Evolutionary conservation across 2,329 filamentous ascomycete species (phyloP).

Genomic region (Aspergillus piperis): DNA sequence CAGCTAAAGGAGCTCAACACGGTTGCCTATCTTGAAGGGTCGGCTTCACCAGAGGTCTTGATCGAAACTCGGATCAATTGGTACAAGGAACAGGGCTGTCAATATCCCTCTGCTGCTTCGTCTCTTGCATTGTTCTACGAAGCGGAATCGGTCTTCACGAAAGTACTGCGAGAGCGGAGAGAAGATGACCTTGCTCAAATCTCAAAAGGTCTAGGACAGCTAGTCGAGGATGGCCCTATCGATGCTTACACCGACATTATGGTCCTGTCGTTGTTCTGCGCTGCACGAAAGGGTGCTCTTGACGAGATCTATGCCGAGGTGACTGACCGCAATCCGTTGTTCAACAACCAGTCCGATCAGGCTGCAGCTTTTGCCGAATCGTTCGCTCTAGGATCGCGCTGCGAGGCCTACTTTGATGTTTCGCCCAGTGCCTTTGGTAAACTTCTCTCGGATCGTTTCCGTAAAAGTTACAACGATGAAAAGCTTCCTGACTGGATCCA

Average conservation of each 20-base stretch:
- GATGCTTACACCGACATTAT: conserved; percentile 57
- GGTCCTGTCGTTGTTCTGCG: conserved; percentile 59
- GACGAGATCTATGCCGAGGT: conserved; percentile 66
- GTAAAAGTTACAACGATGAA: conserved; percentile 48
- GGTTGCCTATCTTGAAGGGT: conserved; percentile 44
- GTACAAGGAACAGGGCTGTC: conserved; percentile 44
- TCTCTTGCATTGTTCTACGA: conserved; percentile 44
- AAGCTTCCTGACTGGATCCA: conserved; percentile 55
- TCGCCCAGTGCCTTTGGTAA: conserved; percentile 52
- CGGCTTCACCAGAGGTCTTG: conserved; percentile 37
- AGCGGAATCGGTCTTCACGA: conserved; percentile 32
- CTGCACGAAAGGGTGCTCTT: conserved; percentile 57
- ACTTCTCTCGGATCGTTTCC: conserved; percentile 44
- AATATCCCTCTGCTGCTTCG: conserved; percentile 33
- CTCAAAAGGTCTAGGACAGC: conserved; percentile 38
- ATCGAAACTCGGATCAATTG: conserved; percentile 45
- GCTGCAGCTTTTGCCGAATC: conserved; percentile 65
- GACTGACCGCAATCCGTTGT: conserved; percentile 62
- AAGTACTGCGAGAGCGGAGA: conserved; percentile 31
- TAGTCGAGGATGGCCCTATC: conserved; percentile 36
- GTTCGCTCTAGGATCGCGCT: conserved; percentile 64
- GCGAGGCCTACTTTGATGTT: conserved; percentile 64
- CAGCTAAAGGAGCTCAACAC: conserved; percentile 46
- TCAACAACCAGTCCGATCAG: conserved; percentile 63
- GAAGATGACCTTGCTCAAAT: conserved; percentile 41